Conservation (phyloP, 2,329 filamentous ascomycete genomes). For the Stachybotrys chlorohalonatus region DNA sequence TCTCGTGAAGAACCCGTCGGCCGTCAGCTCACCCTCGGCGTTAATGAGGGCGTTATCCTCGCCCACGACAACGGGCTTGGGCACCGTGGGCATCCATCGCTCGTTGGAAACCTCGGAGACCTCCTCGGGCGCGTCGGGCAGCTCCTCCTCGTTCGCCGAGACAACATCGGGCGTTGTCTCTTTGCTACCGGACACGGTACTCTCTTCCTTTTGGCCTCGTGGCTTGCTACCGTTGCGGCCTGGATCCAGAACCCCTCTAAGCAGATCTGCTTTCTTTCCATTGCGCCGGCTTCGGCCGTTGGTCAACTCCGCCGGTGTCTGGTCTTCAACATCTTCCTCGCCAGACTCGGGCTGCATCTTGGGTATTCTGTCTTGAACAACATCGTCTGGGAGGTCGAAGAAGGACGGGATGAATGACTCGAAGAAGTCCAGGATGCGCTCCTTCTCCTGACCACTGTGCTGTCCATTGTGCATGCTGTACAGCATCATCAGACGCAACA, state of each 20-base stretch:
- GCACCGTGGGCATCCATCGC: slow-evolving; percentile 54
- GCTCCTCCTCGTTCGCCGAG: slow-evolving; percentile 72
- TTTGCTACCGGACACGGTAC: slow-evolving; percentile 68
- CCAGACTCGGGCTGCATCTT: slow-evolving; percentile 62
- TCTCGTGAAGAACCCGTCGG: slow-evolving; percentile 71
- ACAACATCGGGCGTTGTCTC: slow-evolving; percentile 79
- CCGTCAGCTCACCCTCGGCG: slow-evolving; percentile 57
- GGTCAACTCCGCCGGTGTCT: slow-evolving; percentile 60
- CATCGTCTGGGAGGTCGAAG: slow-evolving; percentile 66
- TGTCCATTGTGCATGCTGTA: slow-evolving; percentile 61
- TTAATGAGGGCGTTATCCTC: slow-evolving; percentile 45
- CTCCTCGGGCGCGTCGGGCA: slow-evolving; percentile 52
- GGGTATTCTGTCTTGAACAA: slow-evolving; percentile 55
- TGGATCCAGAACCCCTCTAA: slow-evolving; percentile 77
- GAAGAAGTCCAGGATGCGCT: slow-evolving; percentile 66
- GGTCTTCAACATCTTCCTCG: slow-evolving; percentile 70
- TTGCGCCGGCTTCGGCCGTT: slow-evolving; percentile 61
- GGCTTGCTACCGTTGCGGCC: slow-evolving; percentile 61
- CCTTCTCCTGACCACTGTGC: slow-evolving; percentile 63
- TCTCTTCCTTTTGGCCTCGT: slow-evolving; percentile 70
- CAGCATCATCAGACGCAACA: slow-evolving; percentile 53
- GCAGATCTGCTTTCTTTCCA: slow-evolving; percentile 70
- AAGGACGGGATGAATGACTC: slow-evolving; percentile 68
- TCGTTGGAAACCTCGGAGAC: slow-evolving; percentile 56
- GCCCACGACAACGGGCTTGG: slow-evolving; percentile 43